A percentile compares a stretch with the other conserved stretches of the same genome.
phyloP scores from a whole-genome alignment of 495 filamentous ascomycete genomes.

The Penicillium herquei region DNA sequence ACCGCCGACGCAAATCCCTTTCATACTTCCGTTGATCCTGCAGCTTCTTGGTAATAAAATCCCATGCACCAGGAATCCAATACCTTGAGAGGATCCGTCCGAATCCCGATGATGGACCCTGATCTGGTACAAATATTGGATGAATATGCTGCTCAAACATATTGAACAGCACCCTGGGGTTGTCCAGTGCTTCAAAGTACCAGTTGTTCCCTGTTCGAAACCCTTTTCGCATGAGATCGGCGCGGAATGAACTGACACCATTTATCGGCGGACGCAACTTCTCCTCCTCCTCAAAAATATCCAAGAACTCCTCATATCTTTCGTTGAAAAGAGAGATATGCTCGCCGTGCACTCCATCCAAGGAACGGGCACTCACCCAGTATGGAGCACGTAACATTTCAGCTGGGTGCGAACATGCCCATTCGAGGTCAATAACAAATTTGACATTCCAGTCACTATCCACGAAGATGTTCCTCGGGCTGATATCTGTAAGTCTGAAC shows the following conservation, averaged over 20 bases:
- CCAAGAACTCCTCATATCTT: conserved; percentile 1
- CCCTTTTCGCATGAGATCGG: conserved; percentile 18
- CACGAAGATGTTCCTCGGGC: no score
- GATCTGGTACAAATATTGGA: conserved; percentile 1
- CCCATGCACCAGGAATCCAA: conserved; percentile 4
- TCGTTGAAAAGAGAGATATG: conserved; percentile 1
- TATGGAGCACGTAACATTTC: conserved; percentile 28
- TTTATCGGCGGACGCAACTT: neutral
- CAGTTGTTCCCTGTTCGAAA: conserved; percentile 23
- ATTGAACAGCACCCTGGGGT: conserved; percentile 19
- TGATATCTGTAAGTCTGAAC: conserved; percentile 21
- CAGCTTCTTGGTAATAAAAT: conserved; percentile 8
- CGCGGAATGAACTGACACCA: conserved; percentile 1
- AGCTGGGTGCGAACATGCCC: no score
- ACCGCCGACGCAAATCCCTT: conserved; percentile 3
- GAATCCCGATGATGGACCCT: neutral
- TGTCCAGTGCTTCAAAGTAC: conserved; percentile 29
- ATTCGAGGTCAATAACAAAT: no score
- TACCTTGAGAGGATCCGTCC: conserved; percentile 5
- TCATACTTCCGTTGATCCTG: conserved; percentile 9
- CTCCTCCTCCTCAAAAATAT: conserved; percentile 8
- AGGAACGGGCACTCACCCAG: conserved; percentile 22
- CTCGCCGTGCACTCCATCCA: conserved; percentile 20
- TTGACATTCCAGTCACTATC: no score
- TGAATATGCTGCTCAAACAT: conserved; percentile 20